phyloP scores from a whole-genome alignment of 2,329 filamentous ascomycete species.

The Nigrospora oryzae region DNA sequence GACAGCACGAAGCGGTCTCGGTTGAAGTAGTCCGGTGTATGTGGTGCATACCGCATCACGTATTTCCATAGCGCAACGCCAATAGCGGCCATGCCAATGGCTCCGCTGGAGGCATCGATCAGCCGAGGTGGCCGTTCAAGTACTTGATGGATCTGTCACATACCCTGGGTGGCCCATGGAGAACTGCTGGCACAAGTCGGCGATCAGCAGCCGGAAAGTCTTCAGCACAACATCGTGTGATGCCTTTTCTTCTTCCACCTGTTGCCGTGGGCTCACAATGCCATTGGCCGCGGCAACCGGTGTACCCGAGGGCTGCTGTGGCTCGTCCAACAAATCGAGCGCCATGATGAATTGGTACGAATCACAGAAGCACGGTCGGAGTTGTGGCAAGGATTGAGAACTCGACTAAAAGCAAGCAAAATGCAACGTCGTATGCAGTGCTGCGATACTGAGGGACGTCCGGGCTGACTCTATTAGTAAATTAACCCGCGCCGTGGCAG shows the following conservation, averaged over 20 bases:
- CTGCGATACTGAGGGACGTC: too few relatives aligned
- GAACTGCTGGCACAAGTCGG: slow-evolving; percentile 63
- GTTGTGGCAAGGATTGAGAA: too few relatives aligned
- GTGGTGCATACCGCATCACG: slow-evolving; percentile 47
- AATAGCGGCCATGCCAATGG: slow-evolving; percentile 26
- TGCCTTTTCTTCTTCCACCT: slow-evolving; percentile 1
- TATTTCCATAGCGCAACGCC: slow-evolving; percentile 45
- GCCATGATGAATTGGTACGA: background rate
- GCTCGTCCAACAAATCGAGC: background rate
- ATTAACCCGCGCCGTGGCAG: too few relatives aligned
- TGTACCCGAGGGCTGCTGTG: background rate
- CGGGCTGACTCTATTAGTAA: too few relatives aligned
- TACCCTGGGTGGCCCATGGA: slow-evolving; percentile 55
- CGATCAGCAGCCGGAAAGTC: slow-evolving; percentile 54
- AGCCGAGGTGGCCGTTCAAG: too few relatives aligned
- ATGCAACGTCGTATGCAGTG: too few relatives aligned
- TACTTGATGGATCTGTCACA: background rate
- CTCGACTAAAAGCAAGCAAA: too few relatives aligned
- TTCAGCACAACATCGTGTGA: slow-evolving; percentile 41
- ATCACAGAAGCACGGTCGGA: too few relatives aligned
- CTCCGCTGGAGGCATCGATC: slow-evolving; percentile 4
- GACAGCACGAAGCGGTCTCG: slow-evolving; percentile 52
- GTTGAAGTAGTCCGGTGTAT: slow-evolving; percentile 44
- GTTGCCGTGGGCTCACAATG: background rate
- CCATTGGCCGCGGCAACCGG: background rate